Evolutionary conservation across 306 rosid genomes (phyloP).

Genomic region (Ormosia emarginata): DNA sequence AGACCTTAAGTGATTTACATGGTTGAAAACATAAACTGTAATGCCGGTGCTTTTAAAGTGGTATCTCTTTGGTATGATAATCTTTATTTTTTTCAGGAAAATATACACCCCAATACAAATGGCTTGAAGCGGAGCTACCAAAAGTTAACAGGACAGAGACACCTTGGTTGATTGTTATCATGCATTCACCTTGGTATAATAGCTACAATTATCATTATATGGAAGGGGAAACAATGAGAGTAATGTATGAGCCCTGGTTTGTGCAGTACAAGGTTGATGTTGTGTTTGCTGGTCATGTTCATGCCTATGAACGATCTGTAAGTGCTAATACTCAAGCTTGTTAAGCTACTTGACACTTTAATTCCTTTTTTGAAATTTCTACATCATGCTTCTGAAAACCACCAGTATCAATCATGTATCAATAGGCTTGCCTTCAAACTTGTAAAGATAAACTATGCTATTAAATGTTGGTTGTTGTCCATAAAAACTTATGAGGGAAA

Average conservation of each 20-base stretch:
- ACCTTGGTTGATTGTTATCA: slow-evolving; percentile 81
- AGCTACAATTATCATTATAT: slow-evolving; percentile 73
- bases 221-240: slow-evolving; percentile 98
- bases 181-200: slow-evolving; percentile 75
- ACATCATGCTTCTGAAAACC: slow-evolving; percentile 12
- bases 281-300: slow-evolving; percentile 88
- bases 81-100: slow-evolving; percentile 45
- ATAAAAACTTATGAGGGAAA: too few species aligned
- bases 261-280: slow-evolving; percentile 75
- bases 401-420: background rate
- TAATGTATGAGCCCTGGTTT: slow-evolving; percentile 71
- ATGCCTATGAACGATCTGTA: slow-evolving; percentile 89
- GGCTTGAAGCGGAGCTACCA: slow-evolving; percentile 69
- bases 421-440: background rate
- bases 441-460: background rate
- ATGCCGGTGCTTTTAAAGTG: background rate
- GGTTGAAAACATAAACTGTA: background rate
- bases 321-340: slow-evolving; percentile 11
- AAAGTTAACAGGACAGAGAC: slow-evolving; percentile 78
- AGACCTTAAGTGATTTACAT: background rate
- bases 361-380: slow-evolving; percentile 4
- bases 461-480: background rate
- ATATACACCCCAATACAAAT: slow-evolving; percentile 77
- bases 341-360: background rate
- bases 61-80: background rate